Evolutionary conservation across 345 rosid genomes (phyloP).

Genomic region (Bruguiera gymnorhiza): DNA sequence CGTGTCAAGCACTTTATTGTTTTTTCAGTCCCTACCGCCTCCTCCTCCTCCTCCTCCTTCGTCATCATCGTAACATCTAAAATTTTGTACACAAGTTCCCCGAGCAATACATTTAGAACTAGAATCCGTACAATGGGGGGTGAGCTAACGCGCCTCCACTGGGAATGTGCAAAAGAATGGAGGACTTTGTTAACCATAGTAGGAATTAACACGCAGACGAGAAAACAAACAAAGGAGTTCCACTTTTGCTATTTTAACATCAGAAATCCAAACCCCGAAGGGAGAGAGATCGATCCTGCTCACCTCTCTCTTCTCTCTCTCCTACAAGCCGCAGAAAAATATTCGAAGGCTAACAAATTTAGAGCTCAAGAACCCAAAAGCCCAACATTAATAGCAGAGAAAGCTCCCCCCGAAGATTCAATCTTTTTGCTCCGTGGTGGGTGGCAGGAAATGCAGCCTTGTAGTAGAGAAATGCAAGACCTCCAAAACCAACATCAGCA

Average conservation of each 20-base stretch:
- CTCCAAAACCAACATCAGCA: slow-evolving; percentile 23
- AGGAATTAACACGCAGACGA: not conserved
- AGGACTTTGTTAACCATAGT: slow-evolving; percentile 4
- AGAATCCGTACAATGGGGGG: not conserved
- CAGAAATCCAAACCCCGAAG: not conserved
- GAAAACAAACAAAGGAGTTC: not conserved
- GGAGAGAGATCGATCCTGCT: no score
- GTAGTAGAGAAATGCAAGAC: slow-evolving; percentile 46
- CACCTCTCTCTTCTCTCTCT: not conserved
- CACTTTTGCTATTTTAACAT: slow-evolving; percentile 2
- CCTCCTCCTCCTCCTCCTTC: no score
- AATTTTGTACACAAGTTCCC: no score
- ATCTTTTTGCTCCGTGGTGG: not conserved
- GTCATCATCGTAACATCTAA: no score
- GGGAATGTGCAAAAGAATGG: not conserved
- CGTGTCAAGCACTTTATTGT: not conserved
- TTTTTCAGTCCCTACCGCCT: not conserved
- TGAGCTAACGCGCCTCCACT: slow-evolving; percentile 1
- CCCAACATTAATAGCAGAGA: not conserved
- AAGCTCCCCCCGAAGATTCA: no score
- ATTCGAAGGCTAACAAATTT: no score
- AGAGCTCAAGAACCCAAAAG: not conserved
- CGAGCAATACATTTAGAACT: no score
- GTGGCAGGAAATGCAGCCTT: slow-evolving; percentile 29
- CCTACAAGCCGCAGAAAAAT: not conserved